Conservation (phyloP, 2,329 filamentous ascomycete species). For the Fonsecaea pugnacius region DNA sequence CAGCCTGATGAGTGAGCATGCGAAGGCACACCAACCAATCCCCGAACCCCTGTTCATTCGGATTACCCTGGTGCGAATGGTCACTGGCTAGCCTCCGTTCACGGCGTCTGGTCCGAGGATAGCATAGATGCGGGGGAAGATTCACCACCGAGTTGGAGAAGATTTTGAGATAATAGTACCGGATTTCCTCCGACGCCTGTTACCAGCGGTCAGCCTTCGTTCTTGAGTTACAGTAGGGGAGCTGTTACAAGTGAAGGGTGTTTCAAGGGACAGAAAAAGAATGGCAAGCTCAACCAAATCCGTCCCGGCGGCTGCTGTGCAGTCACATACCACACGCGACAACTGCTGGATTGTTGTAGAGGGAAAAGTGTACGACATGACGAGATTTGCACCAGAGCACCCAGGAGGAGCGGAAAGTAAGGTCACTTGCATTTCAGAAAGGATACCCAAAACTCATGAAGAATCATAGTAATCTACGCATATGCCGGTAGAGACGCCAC, state of each 20-base stretch:
- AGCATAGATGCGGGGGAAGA: neutral
- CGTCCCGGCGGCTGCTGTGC: conserved; percentile 20
- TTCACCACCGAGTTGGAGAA: neutral
- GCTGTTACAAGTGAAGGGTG: neutral
- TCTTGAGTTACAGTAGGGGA: neutral
- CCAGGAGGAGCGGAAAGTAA: conserved; percentile 57
- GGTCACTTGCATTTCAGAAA: neutral
- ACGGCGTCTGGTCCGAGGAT: conserved; percentile 1
- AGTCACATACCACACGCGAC: conserved; percentile 51
- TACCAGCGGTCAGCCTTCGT: neutral
- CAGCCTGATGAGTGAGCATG: neutral
- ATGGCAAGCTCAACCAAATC: conserved; percentile 7
- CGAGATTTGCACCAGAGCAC: conserved; percentile 65
- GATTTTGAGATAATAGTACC: neutral
- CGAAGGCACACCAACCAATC: neutral
- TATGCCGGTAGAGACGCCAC: conserved; percentile 54
- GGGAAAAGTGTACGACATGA: conserved; percentile 69
- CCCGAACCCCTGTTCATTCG: neutral
- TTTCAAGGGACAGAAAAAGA: neutral
- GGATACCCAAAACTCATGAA: neutral
- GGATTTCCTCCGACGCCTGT: neutral
- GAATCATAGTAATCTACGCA: conserved; percentile 45
- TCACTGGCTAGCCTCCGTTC: neutral
- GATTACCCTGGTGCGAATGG: neutral
- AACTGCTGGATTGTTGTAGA: conserved; percentile 73